Evolutionary conservation across 208 protist genomes (phyloP), one percentile per base, ranked within the genome.

Genomic region (Strigomonas culicis): DNA sequence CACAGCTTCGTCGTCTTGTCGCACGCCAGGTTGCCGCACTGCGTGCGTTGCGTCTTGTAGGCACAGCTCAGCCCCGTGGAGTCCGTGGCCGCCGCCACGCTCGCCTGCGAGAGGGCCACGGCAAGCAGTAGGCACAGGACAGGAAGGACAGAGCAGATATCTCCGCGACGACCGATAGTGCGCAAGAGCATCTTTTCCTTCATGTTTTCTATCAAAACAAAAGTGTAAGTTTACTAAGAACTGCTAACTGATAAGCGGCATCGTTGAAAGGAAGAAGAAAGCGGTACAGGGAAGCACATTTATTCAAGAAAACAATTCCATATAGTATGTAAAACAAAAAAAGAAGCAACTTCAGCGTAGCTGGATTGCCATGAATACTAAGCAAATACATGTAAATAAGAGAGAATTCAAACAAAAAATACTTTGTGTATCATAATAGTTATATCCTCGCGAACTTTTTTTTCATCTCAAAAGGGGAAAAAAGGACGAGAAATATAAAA

Each of bases 1-100:
- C 84, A 91, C 19, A 77, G 21, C 0, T 75, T 72, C 22, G 4
- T 58, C 7, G 69, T 65, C 25, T 47, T 60, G 63, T 84, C 73
- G 43, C 84, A 91, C 1, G 78, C 78, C 0, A 82, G 44, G 36
- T 88, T 72, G 4, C 84, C 84, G 60, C 84, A 91, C 65, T 91
- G 74, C 22, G 87, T 68, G 10, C 81, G 78, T 66, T 91, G 84
- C n/a, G 84, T 86, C 13, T 30, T 66, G 52, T 72, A 86, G 19
- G 50, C 65, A 15, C 84, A 91, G 36, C 39, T 44, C 11, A 44
- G 39, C 4, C 39, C 39, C 1, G 39, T 44, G 39, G 39, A 44
- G 21, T 53, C 21, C 28, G 21, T 8, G 1, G 49, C 21, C 25
- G 49, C 13, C 25, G 28, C 25, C 25, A 28, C 25, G 21, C 39